Evolutionary conservation across 768 basidiomycete species (phyloP).

Genomic region (Lanmaoa pseudosensibilis): DNA sequence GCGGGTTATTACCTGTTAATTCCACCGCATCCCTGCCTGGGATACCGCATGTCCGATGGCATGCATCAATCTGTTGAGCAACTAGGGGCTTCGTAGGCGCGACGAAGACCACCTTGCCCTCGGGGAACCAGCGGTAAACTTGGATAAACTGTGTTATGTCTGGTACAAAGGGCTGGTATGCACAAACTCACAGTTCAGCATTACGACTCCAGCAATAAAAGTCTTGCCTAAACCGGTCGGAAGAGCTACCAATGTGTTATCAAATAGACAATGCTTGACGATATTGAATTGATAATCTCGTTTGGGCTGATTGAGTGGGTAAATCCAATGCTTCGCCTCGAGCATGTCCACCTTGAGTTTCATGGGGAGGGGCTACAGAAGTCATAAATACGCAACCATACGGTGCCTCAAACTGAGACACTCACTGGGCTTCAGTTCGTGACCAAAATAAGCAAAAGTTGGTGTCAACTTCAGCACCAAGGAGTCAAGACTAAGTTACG

Average conservation of each 20-base stretch:
- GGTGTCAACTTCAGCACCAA: constrained; percentile 4
- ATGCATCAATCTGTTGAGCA: constrained; percentile 91
- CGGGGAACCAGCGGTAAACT: constrained; percentile 93
- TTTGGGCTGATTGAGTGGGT: constrained; percentile 82
- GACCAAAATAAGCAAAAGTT: background rate
- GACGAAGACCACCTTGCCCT: constrained; percentile 90
- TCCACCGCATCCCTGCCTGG: constrained; percentile 83
- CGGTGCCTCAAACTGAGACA: background rate
- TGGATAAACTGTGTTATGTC: constrained; percentile 6
- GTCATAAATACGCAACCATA: background rate
- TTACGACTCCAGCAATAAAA: constrained; percentile 94
- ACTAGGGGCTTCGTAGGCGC: constrained; percentile 97
- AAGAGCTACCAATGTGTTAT: constrained; percentile 91
- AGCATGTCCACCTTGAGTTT: constrained; percentile 75
- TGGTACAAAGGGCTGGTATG: background rate
- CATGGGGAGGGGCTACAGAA: constrained; percentile 65
- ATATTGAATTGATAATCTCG: constrained; percentile 97
- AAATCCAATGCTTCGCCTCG: constrained; percentile 85
- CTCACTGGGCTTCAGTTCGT: constrained; percentile 33
- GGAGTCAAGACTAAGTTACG: constrained; percentile 26
- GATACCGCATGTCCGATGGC: constrained; percentile 91
- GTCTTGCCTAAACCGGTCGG: constrained; percentile 98
- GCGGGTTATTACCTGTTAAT: constrained; percentile 74
- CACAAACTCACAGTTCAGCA: constrained; percentile 80
- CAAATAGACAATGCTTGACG: constrained; percentile 77